Evolutionary conservation across 2,329 filamentous ascomycete species (phyloP), one percentile per base, ranked within the genome.

Genomic region (Penicillium sp.): DNA sequence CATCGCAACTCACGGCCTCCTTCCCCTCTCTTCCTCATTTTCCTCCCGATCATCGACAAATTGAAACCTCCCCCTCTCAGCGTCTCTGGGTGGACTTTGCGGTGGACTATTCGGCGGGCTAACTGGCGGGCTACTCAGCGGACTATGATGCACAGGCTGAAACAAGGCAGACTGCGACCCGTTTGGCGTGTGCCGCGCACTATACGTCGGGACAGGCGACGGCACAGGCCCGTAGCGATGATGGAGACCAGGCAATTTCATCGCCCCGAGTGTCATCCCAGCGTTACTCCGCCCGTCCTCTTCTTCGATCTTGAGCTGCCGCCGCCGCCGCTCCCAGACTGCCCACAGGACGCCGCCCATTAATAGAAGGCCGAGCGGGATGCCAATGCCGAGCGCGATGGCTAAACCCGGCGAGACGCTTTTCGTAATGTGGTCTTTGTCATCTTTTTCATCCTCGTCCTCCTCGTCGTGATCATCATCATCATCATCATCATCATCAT

Each of bases 351-450:
- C 46, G 15, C 45, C 31, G 5, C 31, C 45, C 31, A 60, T 55
- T 4, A 35, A 5, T 3, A 56, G 5, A 2, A 72, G 38, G n/a
- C 58, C 63, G 1, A 65, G 30, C 6, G 63, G 63, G 17, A 65
- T 26, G 15, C 63, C 60, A 7, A 65, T 6, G 15, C 57, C 57
- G 7, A 65, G 35, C 11, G 56, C 63, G n/a, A 65, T 53, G 4
- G 60, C 63, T 11, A 65, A 23, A 8, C 54, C 44, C 2, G 55
- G 7, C 8, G 62, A 53, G 54, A 57, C 38, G 35, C 35, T 8
- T 30, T 60, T 50, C 8, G 35, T 17, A 11, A 44, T 9, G 17
- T 58, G 19, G 1, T 30, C 23, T 5, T 26, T 7, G 7, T 53
- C 35, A 19, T 50, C 31, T 19, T 50, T 45, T 7, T 57, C 55